A percentile compares a stretch with the other conserved stretches of the same genome.
These are phyloP conservation scores for Colletotrichum liaoningense DNA, from an alignment of 2,329 filamentous ascomycete species.

Conservation along the genomic window DNA sequence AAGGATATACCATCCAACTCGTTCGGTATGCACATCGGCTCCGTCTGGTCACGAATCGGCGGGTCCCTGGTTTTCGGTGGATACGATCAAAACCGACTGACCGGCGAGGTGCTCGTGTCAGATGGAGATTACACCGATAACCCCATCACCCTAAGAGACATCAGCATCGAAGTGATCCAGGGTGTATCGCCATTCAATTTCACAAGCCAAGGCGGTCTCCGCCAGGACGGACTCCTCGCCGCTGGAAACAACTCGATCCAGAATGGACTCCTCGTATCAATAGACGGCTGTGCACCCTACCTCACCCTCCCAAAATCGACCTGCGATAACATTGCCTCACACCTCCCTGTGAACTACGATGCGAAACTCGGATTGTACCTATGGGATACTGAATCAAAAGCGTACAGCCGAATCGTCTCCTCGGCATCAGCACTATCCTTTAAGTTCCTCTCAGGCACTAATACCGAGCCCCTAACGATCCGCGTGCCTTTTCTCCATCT, in stretches of 20 bases:
- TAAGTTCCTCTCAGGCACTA: constrained; percentile 47
- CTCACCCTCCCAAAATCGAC: constrained; percentile 52
- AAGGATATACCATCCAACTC: constrained; percentile 50
- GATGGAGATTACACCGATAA: constrained; percentile 36
- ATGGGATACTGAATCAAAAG: constrained; percentile 49
- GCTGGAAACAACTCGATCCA: constrained; percentile 41
- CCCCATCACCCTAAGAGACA: constrained; percentile 48
- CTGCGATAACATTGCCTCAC: constrained; percentile 51
- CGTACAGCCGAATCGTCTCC: constrained; percentile 50
- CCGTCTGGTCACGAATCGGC: constrained; percentile 43
- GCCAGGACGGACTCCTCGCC: constrained; percentile 42
- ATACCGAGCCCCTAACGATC: constrained; percentile 40
- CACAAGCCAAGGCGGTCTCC: constrained; percentile 42
- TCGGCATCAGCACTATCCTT: constrained; percentile 55
- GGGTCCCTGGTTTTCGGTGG: constrained; percentile 54
- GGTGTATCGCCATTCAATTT: constrained; percentile 53
- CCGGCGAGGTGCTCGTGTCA: constrained; percentile 45
- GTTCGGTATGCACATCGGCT: constrained; percentile 56
- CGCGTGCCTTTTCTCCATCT: constrained; percentile 45
- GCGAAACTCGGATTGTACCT: constrained; percentile 51
- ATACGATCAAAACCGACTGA: constrained; percentile 53
- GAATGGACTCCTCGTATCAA: constrained; percentile 42
- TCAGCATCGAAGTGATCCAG: constrained; percentile 52
- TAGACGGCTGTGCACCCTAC: constrained; percentile 53
- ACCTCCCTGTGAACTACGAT: constrained; percentile 52